Base-by-base conservation (phyloP, 2,329 filamentous ascomycete species). In the Claviceps arundinis region DNA sequence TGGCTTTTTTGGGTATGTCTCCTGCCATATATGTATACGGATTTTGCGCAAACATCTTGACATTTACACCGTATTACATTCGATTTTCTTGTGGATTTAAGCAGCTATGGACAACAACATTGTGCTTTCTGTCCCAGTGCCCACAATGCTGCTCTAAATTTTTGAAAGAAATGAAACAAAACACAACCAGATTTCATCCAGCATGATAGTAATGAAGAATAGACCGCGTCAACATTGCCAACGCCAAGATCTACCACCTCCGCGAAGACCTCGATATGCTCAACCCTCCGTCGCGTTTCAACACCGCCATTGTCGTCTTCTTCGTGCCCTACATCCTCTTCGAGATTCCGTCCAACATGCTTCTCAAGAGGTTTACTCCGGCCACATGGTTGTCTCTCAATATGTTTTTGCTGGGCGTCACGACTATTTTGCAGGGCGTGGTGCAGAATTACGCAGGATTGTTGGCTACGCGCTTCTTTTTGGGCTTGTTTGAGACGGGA, bases 361-460 rank as follows among this genome's bases (percentile, higher is more conserved):
- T 89, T 30, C 70, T 90, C 48, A 89, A 89, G 70, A 68, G 67
- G 54, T 71, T 71, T 59, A 65, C 64, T 48, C 84, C 84, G 1
- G 76, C 83, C 56, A 69, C 86, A 47, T 89, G 84, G 87, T 73
- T 95, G 24, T 82, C 84, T 4, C 64, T 80, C 50, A 95, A 90
- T 70, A 95, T 95, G 85, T 85, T 91, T 57, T 70, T 80, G 53
- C 96, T 95, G 59, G 87, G 88, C 9, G 70, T 94, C 22, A 78
- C 84, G 45, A 87, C 85, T 19, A 73, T 87, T 40, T 77, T 81
- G 59, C 87, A 94, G 68, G 89, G 89, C 1, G 68, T 95, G 6
- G 85, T 89, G 2, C 72, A 80, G 54, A 94, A 80, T 62, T 96
- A 90, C 68, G 71, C 74, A 42, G 88, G 89, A 1, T 72, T 96